phyloP scores from a whole-genome alignment of 345 rosid species.

The Salix udensis region DNA sequence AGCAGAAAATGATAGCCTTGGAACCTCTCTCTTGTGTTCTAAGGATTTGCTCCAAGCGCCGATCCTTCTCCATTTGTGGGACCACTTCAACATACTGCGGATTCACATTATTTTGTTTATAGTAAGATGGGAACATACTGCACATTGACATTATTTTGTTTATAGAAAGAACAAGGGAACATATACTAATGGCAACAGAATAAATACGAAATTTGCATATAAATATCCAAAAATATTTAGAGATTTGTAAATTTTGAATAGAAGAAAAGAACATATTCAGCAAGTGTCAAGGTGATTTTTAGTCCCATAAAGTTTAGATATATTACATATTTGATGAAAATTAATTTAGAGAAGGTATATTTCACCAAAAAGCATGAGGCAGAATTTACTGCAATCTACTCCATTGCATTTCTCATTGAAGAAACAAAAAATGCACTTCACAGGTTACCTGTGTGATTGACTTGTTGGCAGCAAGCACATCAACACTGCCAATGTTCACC shows the following conservation, averaged over 20 bases:
- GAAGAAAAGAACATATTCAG: not conserved
- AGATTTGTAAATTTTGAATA: not conserved
- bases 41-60: slow-evolving; percentile 88
- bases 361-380: too few relatives aligned
- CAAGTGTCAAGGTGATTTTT: not conserved
- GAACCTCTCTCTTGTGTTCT: slow-evolving; percentile 90
- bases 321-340: not conserved
- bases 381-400: not conserved
- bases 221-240: not conserved
- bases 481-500: slow-evolving; percentile 94
- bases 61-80: slow-evolving; percentile 87
- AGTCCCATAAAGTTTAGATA: not conserved
- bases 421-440: slow-evolving; percentile 1
- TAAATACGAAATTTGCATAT: not conserved
- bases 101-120: not conserved
- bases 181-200: not conserved
- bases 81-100: slow-evolving; percentile 86
- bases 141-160: slow-evolving; percentile 7
- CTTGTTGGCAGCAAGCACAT: slow-evolving; percentile 94
- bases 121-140: slow-evolving; percentile 45
- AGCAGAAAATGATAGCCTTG: slow-evolving; percentile 80
- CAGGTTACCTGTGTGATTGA: slow-evolving; percentile 79
- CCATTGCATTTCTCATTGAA: not conserved
- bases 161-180: not conserved
- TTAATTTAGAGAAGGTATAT: too few relatives aligned